Conservation (phyloP, 2,329 filamentous ascomycete genomes). For the Cladosporium sp. region DNA sequence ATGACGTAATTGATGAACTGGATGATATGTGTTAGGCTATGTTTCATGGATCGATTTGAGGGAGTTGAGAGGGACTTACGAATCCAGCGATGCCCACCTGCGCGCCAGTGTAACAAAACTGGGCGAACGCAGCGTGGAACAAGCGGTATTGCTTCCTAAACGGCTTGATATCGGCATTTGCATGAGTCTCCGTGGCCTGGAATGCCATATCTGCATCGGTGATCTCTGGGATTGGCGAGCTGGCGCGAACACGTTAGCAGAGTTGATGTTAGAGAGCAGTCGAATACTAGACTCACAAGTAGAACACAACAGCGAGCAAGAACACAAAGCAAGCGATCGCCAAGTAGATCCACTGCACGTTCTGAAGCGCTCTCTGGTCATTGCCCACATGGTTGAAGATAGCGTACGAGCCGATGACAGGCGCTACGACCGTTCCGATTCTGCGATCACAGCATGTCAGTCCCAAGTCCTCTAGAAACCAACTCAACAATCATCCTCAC, state of each 20-base stretch:
- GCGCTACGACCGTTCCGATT: slow-evolving; percentile 60
- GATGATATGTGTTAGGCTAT: neutral
- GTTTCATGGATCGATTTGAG: neutral
- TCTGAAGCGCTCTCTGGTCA: slow-evolving; percentile 53
- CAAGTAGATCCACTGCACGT: slow-evolving; percentile 67
- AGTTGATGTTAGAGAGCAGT: neutral
- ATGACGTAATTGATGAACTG: slow-evolving; percentile 68
- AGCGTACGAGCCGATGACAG: slow-evolving; percentile 61
- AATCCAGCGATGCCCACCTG: slow-evolving; percentile 57
- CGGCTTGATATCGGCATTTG: slow-evolving; percentile 47
- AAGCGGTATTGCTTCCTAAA: slow-evolving; percentile 67
- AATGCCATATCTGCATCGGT: slow-evolving; percentile 65
- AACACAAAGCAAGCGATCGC: slow-evolving; percentile 64
- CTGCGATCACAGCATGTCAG: slow-evolving; percentile 26
- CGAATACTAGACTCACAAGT: slow-evolving; percentile 42
- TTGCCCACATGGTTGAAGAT: slow-evolving; percentile 61
- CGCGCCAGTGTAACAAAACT: slow-evolving; percentile 79
- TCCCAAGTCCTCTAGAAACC: neutral
- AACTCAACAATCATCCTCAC: neutral
- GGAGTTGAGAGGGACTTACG: slow-evolving; percentile 32
- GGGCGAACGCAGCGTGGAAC: slow-evolving; percentile 73
- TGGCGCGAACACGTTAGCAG: neutral
- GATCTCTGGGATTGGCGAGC: slow-evolving; percentile 55
- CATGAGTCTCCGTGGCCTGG: slow-evolving; percentile 44
- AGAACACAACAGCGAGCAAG: slow-evolving; percentile 60